Base-by-base conservation (phyloP, 1,139 yeast genomes). In the Scheffersomyces insectosa region DNA sequence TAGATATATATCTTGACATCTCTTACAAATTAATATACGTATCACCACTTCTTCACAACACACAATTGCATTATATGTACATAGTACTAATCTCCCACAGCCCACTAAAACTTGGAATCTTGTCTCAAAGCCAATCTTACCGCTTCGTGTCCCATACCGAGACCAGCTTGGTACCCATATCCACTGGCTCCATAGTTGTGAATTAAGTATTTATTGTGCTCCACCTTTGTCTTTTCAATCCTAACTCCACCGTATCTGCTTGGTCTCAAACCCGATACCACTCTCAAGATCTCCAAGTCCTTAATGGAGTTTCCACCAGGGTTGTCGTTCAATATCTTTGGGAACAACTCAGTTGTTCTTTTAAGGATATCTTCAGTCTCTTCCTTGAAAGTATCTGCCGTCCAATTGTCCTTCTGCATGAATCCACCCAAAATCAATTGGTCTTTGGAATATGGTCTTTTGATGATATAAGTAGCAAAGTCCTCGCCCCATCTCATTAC, bases 121-220 rank as follows among this genome's bases (percentile, higher is more conserved):
- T 28, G 28, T 14, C 11, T 10, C 23, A 47, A 39, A 1, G 48
- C 51, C n/a, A 47, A 36, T 7, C 44, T 31, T 3, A 47, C 51
- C 1, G 48, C 49, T 30, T 47, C 47, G 29, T 45, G 28, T 9
- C 82, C 79, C 85, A 84, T 83, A 1, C 87, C 89, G 23, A 76
- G 70, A 0, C 89, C 89, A 4, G 86, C 77, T 62, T 84, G 91
- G 63, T 80, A 85, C 2, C 95, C 95, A 44, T 84, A 80, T 0
- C 95, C 95, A 35, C 83, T 75, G 7, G 90, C 88, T 28, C 95
- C 95, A 56, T 84, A 84, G 60, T 84, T 83, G 56, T 85, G 90
- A 12, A 85, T 47, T 15, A 81, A 51, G 1, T 67, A 45, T 29
- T 51, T 56, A 2, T 59, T 64, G 39, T 69, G 67, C 11, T 55